Conservation (phyloP, 106 monocot species). For the Agapanthus africanus region DNA sequence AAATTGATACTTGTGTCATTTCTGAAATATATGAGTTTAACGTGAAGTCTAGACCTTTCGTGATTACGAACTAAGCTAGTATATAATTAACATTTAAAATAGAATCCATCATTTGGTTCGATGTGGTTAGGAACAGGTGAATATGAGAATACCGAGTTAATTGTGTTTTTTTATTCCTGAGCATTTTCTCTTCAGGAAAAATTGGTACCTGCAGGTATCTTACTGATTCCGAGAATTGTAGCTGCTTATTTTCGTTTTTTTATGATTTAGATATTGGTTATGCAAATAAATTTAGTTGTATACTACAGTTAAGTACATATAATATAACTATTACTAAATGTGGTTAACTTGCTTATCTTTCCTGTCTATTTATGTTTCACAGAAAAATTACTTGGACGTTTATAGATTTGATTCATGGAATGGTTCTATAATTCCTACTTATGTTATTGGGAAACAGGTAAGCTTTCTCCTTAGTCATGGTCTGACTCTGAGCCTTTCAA, state of each 20-base stretch:
- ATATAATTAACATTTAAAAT: not conserved
- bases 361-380: conserved; percentile 17
- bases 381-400: conserved; percentile 95
- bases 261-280: too few species aligned
- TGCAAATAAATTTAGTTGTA: too few species aligned
- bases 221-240: not conserved
- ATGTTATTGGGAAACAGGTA: conserved; percentile 80
- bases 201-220: not conserved
- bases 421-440: conserved; percentile 77
- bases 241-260: not conserved
- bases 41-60: not conserved
- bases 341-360: not conserved
- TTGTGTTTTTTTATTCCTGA: not conserved
- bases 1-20: not conserved
- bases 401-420: conserved; percentile 95
- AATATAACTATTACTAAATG: not conserved
- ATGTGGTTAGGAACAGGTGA: not conserved
- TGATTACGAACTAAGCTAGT: too few species aligned
- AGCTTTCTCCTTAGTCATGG: conserved; percentile 5
- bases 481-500: not conserved
- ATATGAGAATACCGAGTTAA: not conserved
- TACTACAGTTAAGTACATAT: too few species aligned
- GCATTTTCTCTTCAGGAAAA: not conserved
- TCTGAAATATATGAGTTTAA: not conserved
- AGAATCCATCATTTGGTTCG: not conserved